Evolutionary conservation across 805 yeast species (phyloP).

Genomic region (Limtongozyma cylindracea): DNA sequence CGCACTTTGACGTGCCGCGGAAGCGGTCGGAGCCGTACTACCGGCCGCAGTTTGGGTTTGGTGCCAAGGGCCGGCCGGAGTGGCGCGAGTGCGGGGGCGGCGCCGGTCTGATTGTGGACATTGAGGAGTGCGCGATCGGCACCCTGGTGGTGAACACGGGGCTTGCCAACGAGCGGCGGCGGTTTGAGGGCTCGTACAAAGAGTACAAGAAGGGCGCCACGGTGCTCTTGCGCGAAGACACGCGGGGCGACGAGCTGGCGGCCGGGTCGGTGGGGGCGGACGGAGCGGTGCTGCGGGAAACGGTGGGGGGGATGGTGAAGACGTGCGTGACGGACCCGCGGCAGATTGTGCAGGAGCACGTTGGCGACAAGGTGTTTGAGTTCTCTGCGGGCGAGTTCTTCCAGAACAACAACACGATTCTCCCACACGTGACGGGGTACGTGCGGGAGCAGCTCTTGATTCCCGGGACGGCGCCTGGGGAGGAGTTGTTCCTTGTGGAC

Average conservation of each 20-base stretch:
- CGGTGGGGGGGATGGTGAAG: conserved; percentile 16
- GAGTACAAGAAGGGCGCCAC: conserved; percentile 63
- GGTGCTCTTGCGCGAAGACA: conserved; percentile 57
- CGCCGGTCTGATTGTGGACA: conserved; percentile 50
- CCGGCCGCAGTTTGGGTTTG: conserved; percentile 71
- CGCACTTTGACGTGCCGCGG: conserved; percentile 73
- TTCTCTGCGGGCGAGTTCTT: conserved; percentile 92
- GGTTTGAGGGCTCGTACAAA: conserved; percentile 20
- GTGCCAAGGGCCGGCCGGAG: conserved; percentile 53
- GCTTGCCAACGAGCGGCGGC: conserved; percentile 36
- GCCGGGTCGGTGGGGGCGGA: conserved; percentile 17
- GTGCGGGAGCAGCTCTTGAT: conserved; percentile 44
- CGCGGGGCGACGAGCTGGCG: conserved; percentile 8
- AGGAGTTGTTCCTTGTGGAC: conserved; percentile 49
- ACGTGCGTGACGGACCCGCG: conserved; percentile 62
- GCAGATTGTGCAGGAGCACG: conserved; percentile 55
- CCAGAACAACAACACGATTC: conserved; percentile 76
- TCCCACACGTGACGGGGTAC: conserved; percentile 62
- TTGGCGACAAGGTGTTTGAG: conserved; percentile 54
- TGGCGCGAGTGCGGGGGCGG: conserved; percentile 21
- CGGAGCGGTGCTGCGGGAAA: conserved; percentile 9
- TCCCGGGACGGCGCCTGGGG: conserved; percentile 8
- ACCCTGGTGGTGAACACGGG: conserved; percentile 59
- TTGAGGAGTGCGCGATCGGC: conserved; percentile 85
- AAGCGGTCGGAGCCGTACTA: conserved; percentile 10